These are phyloP conservation scores for Fonsecaea pedrosoi DNA, from an alignment of 2,329 filamentous ascomycete genomes.

Conservation along the genomic window DNA sequence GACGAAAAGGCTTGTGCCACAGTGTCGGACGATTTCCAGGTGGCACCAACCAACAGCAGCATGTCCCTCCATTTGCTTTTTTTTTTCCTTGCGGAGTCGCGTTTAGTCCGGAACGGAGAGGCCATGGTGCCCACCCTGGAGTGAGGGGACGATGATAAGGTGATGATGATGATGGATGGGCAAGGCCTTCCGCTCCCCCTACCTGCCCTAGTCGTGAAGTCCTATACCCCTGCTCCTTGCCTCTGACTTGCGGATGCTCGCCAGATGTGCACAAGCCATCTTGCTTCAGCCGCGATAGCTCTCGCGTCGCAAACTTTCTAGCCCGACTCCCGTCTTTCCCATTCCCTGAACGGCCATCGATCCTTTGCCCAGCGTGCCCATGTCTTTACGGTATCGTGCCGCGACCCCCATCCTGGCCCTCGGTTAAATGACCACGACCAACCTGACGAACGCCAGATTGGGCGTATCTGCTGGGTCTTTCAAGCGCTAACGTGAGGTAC, in stretches of 20 bases:
- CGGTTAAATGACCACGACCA: slow-evolving; percentile 15
- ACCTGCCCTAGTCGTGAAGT: slow-evolving; percentile 11
- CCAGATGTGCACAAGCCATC: slow-evolving; percentile 27
- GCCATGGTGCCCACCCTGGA: slow-evolving; percentile 16
- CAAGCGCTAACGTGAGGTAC: slow-evolving; percentile 31
- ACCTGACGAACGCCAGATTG: slow-evolving; percentile 21
- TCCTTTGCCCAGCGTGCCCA: slow-evolving; percentile 1
- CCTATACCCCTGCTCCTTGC: slow-evolving; percentile 23
- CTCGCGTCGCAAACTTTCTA: slow-evolving; percentile 11
- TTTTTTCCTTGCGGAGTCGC: slow-evolving; percentile 28
- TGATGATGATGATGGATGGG: slow-evolving; percentile 19
- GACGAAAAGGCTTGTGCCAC: slow-evolving; percentile 34
- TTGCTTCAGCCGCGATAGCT: slow-evolving; percentile 25
- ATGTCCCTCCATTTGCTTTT: slow-evolving; percentile 22
- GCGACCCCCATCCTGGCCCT: slow-evolving; percentile 49
- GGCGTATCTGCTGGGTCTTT: slow-evolving; percentile 11
- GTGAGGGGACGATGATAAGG: slow-evolving; percentile 26
- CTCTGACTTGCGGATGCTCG: slow-evolving; percentile 31
- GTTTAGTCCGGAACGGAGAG: slow-evolving; percentile 33
- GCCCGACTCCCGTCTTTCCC: slow-evolving; percentile 48
- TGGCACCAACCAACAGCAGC: slow-evolving; percentile 33
- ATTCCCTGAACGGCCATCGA: background rate
- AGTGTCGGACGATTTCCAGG: slow-evolving; percentile 35
- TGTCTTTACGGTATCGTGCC: slow-evolving; percentile 13
- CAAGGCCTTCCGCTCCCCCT: slow-evolving; percentile 21